Percentiles rank a stretch among this genome's conserved stretches.
These are phyloP conservation scores for Cutaneotrichosporon arboriforme DNA, from an alignment of 1,284 basidiomycete species.

Conservation along the genomic window DNA sequence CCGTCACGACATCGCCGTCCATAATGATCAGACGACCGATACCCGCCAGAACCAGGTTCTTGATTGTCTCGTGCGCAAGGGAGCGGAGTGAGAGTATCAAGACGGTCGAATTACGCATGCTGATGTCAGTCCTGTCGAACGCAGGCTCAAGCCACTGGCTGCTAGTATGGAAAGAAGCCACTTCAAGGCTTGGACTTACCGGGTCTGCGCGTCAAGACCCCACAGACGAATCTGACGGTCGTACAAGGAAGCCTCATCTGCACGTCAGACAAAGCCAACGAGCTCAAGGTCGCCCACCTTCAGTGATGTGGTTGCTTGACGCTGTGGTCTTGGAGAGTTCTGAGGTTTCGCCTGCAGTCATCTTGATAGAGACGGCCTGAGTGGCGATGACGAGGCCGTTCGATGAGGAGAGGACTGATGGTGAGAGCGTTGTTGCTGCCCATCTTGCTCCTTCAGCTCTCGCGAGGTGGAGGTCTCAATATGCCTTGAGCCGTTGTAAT, in stretches of 20 bases:
- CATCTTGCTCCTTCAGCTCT: background rate
- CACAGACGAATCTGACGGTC: slow-evolving; percentile 96
- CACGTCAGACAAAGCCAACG: too few species aligned
- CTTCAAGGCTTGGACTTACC: slow-evolving; percentile 51
- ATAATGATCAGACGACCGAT: slow-evolving; percentile 56
- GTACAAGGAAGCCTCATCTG: slow-evolving; percentile 81
- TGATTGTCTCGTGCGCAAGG: slow-evolving; percentile 90
- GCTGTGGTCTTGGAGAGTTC: too few species aligned
- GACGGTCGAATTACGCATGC: slow-evolving; percentile 91
- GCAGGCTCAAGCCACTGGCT: too few species aligned
- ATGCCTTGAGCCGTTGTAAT: background rate
- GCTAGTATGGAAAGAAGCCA: background rate
- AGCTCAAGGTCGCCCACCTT: too few species aligned
- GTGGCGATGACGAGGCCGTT: too few species aligned
- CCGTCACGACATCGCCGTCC: slow-evolving; percentile 50
- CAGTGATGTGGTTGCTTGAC: slow-evolving; percentile 31
- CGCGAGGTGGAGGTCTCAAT: background rate
- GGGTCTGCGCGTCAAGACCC: slow-evolving; percentile 95
- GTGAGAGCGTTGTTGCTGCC: background rate
- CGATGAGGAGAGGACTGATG: background rate
- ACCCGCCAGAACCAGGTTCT: slow-evolving; percentile 68
- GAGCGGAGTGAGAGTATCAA: slow-evolving; percentile 75
- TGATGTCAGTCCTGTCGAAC: slow-evolving; percentile 36
- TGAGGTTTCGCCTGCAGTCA: background rate
- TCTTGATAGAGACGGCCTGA: background rate